phyloP scores from a whole-genome alignment of 352 stramenopile genomes.

The Thalassiosira exigua region DNA sequence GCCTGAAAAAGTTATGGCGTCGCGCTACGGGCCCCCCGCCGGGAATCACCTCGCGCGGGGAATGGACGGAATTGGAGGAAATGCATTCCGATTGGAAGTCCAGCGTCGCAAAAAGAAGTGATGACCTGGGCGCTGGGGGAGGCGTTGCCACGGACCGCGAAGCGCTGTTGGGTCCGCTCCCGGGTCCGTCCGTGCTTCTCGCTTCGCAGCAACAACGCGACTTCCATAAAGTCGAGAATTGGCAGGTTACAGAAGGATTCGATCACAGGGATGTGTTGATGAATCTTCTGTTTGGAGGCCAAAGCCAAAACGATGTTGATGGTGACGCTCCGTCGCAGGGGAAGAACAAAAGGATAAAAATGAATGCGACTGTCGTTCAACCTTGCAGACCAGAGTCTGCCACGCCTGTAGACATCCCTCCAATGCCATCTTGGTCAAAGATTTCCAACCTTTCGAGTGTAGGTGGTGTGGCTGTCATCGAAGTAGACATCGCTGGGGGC shows the following conservation, averaged over 20 bases:
- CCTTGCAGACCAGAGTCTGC: no score
- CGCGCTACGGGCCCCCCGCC: slow-evolving; percentile 32
- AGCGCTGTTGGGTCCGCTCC: slow-evolving; percentile 26
- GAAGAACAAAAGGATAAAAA: slow-evolving; percentile 49
- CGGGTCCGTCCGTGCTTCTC: slow-evolving; percentile 52
- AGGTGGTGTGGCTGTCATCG: slow-evolving; percentile 64
- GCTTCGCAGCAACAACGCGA: slow-evolving; percentile 24
- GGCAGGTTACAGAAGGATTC: slow-evolving; percentile 63
- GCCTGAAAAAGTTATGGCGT: slow-evolving; percentile 71
- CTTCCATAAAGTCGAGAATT: slow-evolving; percentile 38
- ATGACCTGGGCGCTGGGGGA: slow-evolving; percentile 15
- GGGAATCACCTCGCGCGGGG: slow-evolving; percentile 45
- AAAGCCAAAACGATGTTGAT: slow-evolving; percentile 15
- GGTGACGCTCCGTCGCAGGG: slow-evolving; percentile 11
- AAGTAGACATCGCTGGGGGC: slow-evolving; percentile 55
- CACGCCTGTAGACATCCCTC: slow-evolving; percentile 20
- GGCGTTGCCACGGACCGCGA: slow-evolving; percentile 12
- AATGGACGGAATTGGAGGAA: slow-evolving; percentile 48
- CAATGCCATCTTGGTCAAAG: slow-evolving; percentile 69
- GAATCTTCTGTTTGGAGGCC: slow-evolving; percentile 50
- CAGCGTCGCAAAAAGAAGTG: slow-evolving; percentile 20
- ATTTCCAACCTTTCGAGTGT: slow-evolving; percentile 66
- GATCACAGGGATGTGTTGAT: slow-evolving; percentile 74
- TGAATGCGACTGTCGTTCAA: slow-evolving; percentile 14
- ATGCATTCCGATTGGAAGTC: slow-evolving; percentile 51